A percentile compares a stretch with the other conserved stretches of the same genome.
Conservation (phyloP, 1,284 basidiomycete genomes). For the Ceratobasidium sp. region DNA sequence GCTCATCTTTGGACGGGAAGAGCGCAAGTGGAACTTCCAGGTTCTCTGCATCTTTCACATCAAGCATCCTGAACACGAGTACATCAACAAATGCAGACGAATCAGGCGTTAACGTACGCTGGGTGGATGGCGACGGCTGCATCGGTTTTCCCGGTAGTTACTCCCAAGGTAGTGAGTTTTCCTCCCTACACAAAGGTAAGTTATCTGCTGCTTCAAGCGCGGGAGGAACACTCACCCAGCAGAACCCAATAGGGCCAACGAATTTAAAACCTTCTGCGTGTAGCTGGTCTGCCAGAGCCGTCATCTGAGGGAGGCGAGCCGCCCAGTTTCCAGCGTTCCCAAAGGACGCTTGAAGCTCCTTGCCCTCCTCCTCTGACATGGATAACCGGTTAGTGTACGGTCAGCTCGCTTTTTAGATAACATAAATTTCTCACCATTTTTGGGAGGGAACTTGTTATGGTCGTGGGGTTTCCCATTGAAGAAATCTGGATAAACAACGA, state of each 20-base stretch:
- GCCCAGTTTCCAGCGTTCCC: conserved; percentile 65
- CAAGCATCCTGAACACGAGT: conserved; percentile 66
- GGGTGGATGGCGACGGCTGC: conserved; percentile 69
- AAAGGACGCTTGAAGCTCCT: conserved; percentile 69
- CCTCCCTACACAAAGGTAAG: conserved; percentile 59
- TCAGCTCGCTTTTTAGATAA: no score
- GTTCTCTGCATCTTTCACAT: conserved; percentile 65
- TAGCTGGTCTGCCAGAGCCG: conserved; percentile 63
- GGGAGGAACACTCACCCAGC: conserved; percentile 62
- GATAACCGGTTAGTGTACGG: conserved; percentile 55
- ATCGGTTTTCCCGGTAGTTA: conserved; percentile 58
- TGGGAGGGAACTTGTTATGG: conserved; percentile 66
- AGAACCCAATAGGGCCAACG: conserved; percentile 61
- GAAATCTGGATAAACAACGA: conserved; percentile 45
- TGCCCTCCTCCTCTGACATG: conserved; percentile 48
- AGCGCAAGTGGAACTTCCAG: conserved; percentile 70
- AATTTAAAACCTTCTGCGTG: conserved; percentile 64
- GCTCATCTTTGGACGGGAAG: conserved; percentile 74
- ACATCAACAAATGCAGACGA: not conserved
- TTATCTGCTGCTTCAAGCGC: no score
- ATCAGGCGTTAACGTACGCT: conserved; percentile 59
- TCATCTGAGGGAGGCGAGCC: conserved; percentile 63
- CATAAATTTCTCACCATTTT: conserved; percentile 60
- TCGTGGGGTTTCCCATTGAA: conserved; percentile 33
- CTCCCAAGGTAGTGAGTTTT: conserved; percentile 66